Base-by-base conservation (phyloP, 2,329 filamentous ascomycete species). In the Fusarium sp. region DNA sequence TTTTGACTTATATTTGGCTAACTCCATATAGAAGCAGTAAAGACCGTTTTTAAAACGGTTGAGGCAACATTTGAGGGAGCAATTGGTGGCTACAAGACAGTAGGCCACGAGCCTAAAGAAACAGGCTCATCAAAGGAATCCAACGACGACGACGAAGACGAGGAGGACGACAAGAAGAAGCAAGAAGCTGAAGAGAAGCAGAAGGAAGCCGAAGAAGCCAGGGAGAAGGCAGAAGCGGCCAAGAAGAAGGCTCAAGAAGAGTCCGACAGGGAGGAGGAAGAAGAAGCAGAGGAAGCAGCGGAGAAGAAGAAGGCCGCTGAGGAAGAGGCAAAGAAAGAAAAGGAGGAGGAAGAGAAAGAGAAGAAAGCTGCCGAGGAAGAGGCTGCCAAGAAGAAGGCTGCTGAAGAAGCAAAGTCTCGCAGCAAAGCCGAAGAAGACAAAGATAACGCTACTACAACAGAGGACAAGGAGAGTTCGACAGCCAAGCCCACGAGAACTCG, bases 51-150 rank as follows among this genome's bases (percentile, higher is more conserved):
- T 69, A 77, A 78, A 49, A 84, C 82, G 37, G 62, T 82, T 73
- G 67, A 74, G 7, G 72, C 79, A 14, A 81, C 77, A 6, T 83
- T 83, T 37, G 74, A 77, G 35, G 82, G 81, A n/a, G 72, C 75
- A 7, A 75, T 84, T 56, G 82, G 80, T 50, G 82, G 82, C 26
- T 83, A 80, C 56, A 77, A 77, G 33, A 83, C 81, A 7, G 48
- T 80, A 11, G 72, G 61, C 11, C 37, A 57, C 10, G 64, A 70
- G 22, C 39, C 62, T 7, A 50, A 67, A 44, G 47, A 64, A 15
- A 72, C 73, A 3, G 46, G 46, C 19, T 65, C 46, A 37, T 59
- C 60, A 44, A 63, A 53, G 35, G 22, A 30, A 10, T 30, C 28
- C 28, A 10, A 30, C 26, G 26, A 28, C 26, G 26, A 28, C 26